These are phyloP conservation scores for Coprinopsis sp. DNA, from an alignment of 768 basidiomycete genomes.

Conservation along the genomic window DNA sequence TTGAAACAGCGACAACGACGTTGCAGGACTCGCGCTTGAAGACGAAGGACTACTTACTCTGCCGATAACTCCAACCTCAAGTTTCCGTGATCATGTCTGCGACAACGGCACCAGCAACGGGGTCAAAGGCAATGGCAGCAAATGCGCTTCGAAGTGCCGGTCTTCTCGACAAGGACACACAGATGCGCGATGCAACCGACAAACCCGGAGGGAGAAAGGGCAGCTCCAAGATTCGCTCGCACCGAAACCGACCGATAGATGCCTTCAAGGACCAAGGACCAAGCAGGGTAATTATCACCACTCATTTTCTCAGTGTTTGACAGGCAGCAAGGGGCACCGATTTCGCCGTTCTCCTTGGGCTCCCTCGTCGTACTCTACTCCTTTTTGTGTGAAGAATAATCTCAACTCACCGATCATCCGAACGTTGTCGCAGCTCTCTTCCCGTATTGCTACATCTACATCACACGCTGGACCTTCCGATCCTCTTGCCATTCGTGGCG, in stretches of 20 bases:
- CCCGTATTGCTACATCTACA: constrained; percentile 24
- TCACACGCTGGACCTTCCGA: constrained; percentile 42
- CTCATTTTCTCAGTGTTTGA: constrained; percentile 26
- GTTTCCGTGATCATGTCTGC: constrained; percentile 45
- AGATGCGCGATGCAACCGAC: constrained; percentile 67
- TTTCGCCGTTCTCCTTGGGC: constrained; percentile 25
- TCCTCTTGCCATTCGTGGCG: constrained; percentile 63
- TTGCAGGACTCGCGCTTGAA: not conserved
- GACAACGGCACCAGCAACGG: constrained; percentile 44
- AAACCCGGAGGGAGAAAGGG: constrained; percentile 74
- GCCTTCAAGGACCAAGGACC: constrained; percentile 49
- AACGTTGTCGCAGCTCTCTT: constrained; percentile 29
- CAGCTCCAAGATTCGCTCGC: constrained; percentile 53
- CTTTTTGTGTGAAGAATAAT: constrained; percentile 31
- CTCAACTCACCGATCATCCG: constrained; percentile 33
- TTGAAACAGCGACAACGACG: not conserved
- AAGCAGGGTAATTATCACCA: constrained; percentile 61
- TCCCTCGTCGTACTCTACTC: constrained; percentile 35
- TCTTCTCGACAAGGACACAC: constrained; percentile 70
- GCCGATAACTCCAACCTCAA: not conserved
- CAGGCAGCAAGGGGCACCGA: constrained; percentile 26
- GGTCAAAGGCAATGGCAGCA: constrained; percentile 53
- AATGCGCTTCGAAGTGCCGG: constrained; percentile 67
- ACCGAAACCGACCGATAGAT: constrained; percentile 59
- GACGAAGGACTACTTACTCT: not conserved